A percentile compares a stretch with the other conserved stretches of the same genome.
Evolutionary conservation across 768 basidiomycete species (phyloP).

Genomic region (Tylopilus vinaceipallidus): DNA sequence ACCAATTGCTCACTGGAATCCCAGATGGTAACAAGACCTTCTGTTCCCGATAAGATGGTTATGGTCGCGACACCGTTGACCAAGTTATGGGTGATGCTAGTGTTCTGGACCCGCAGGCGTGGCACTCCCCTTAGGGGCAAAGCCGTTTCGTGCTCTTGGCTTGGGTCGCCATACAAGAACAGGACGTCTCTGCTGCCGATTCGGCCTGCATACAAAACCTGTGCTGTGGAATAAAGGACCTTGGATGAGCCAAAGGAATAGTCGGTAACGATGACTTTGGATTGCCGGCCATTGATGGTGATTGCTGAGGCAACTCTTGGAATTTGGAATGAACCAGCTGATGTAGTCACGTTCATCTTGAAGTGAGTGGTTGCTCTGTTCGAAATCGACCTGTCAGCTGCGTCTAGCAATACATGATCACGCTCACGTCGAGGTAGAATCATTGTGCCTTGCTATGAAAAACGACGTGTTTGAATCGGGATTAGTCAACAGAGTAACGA

Average conservation of each 20-base stretch:
- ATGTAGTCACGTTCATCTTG: slow-evolving; percentile 57
- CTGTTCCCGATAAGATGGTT: slow-evolving; percentile 53
- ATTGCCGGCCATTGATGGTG: slow-evolving; percentile 66
- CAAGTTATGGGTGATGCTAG: slow-evolving; percentile 24
- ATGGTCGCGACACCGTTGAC: slow-evolving; percentile 41
- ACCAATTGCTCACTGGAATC: slow-evolving; percentile 68
- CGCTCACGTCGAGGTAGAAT: slow-evolving; percentile 66
- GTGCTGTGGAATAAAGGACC: slow-evolving; percentile 69
- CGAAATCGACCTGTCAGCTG: not conserved
- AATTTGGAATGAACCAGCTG: slow-evolving; percentile 49
- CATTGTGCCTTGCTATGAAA: slow-evolving; percentile 64
- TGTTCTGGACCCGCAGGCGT: slow-evolving; percentile 32
- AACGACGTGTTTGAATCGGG: slow-evolving; percentile 66
- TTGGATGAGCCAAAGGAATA: slow-evolving; percentile 67
- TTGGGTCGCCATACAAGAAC: slow-evolving; percentile 56
- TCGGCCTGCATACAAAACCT: slow-evolving; percentile 62
- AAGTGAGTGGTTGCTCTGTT: slow-evolving; percentile 42
- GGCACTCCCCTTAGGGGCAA: slow-evolving; percentile 47
- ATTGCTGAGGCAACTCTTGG: slow-evolving; percentile 55
- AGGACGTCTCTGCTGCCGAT: slow-evolving; percentile 64
- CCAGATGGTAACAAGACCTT: slow-evolving; percentile 59
- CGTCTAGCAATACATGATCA: not conserved
- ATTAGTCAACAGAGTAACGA: slow-evolving; percentile 64
- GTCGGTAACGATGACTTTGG: slow-evolving; percentile 70
- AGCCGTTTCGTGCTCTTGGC: slow-evolving; percentile 54